A percentile compares a stretch with the other conserved stretches of the same genome.
phyloP scores from a whole-genome alignment of 345 rosid genomes.

The Punica granatum region DNA sequence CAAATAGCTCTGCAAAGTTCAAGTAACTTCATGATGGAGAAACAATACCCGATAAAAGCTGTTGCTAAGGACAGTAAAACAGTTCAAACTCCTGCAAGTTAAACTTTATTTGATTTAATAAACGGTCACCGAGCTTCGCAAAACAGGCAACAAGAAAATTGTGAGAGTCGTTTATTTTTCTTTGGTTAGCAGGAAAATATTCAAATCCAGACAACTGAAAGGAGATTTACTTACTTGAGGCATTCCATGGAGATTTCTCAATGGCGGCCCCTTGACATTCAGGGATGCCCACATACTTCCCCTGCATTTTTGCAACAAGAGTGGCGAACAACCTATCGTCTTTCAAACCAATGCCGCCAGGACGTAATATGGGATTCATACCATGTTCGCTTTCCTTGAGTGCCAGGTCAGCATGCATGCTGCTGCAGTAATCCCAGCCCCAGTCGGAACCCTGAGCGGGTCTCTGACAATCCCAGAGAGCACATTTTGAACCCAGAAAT shows the following conservation, averaged over 20 bases:
- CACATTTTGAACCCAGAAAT: constrained; percentile 80
- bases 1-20: constrained; percentile 55
- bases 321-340: constrained; percentile 59
- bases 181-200: background rate
- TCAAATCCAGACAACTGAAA: background rate
- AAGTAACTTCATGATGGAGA: background rate
- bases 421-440: constrained; percentile 61
- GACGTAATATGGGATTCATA: constrained; percentile 56
- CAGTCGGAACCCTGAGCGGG: constrained; percentile 65
- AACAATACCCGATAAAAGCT: background rate
- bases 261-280: constrained; percentile 83
- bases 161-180: background rate
- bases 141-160: background rate
- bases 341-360: constrained; percentile 66
- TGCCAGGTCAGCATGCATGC: constrained; percentile 62
- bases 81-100: background rate
- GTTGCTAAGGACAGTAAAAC: background rate
- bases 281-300: constrained; percentile 85
- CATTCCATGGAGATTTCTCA: constrained; percentile 80
- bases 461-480: constrained; percentile 88
- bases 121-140: background rate
- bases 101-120: background rate
- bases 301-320: constrained; percentile 53
- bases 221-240: constrained; percentile 38
- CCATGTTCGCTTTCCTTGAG: constrained; percentile 58